A percentile compares a stretch with the other conserved stretches of the same genome.
These are phyloP conservation scores for Parmelia sp. DNA, from an alignment of 495 filamentous ascomycete species.

Conservation along the genomic window DNA sequence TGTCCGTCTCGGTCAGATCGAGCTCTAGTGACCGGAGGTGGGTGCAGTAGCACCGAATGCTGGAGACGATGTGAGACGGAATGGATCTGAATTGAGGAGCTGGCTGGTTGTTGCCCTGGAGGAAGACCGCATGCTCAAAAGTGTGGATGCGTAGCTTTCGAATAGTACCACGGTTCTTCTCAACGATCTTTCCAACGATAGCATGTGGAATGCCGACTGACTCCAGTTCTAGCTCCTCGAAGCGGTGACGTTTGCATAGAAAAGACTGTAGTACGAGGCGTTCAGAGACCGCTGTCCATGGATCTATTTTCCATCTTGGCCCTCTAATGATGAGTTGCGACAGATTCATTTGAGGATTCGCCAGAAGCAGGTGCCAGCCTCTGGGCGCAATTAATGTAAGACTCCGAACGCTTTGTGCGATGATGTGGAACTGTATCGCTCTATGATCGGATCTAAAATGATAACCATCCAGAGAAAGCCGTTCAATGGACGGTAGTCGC, in stretches of 20 bases:
- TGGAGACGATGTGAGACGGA: neutral
- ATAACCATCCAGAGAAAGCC: constrained; percentile 1
- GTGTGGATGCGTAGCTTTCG: neutral
- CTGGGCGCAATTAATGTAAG: neutral
- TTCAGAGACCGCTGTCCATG: neutral
- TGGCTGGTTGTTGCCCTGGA: neutral
- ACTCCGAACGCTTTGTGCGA: neutral
- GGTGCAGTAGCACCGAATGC: neutral
- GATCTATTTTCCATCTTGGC: neutral
- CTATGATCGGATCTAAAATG: neutral
- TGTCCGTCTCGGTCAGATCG: constrained; percentile 2
- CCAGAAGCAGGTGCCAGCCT: neutral
- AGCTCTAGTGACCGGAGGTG: neutral
- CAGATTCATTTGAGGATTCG: neutral
- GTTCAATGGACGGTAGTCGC: neutral
- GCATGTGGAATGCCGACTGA: neutral
- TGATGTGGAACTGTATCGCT: constrained; percentile 1
- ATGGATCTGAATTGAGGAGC: neutral
- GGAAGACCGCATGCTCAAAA: neutral
- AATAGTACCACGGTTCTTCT: neutral
- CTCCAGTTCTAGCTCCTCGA: constrained; percentile 1
- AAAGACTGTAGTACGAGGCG: neutral
- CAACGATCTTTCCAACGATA: neutral
- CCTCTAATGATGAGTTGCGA: neutral
- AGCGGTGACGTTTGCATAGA: neutral